Percentiles rank a stretch among this genome's conserved stretches.
Conservation (phyloP, 306 rosid species). For the Cucurbita moschata region DNA sequence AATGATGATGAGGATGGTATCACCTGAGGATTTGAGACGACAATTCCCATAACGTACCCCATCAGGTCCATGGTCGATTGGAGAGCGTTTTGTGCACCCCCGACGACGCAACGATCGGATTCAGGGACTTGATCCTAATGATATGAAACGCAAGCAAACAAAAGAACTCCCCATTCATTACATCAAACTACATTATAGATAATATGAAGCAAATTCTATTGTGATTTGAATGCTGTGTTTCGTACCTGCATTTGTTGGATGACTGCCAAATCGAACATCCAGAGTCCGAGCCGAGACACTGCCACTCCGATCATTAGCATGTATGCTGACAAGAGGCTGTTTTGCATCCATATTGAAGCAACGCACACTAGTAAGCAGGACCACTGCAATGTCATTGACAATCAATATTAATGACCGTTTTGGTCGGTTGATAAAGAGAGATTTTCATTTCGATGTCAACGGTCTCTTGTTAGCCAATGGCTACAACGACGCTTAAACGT, state of each 20-base stretch:
- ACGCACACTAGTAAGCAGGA: constrained; percentile 50
- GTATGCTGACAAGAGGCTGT: constrained; percentile 29
- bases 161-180: neutral
- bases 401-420: neutral
- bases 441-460: neutral
- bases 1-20: neutral
- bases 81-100: constrained; percentile 79
- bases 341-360: constrained; percentile 45
- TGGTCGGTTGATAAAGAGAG: neutral
- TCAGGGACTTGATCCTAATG: constrained; percentile 58
- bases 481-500: neutral
- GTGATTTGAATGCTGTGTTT: neutral
- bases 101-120: constrained; percentile 64
- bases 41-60: constrained; percentile 72
- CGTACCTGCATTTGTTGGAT: constrained; percentile 85
- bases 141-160: neutral
- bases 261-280: constrained; percentile 80
- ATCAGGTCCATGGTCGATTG: constrained; percentile 65
- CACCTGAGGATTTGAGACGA: constrained; percentile 71
- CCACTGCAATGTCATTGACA: constrained; percentile 40
- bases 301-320: constrained; percentile 77
- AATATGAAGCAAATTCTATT: neutral
- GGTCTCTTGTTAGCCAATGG: neutral
- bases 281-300: constrained; percentile 73
- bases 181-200: neutral